Evolutionary conservation across 139 green algal species (phyloP), one percentile per base, ranked within the genome.

Genomic region (Tetradesmus obliquus): DNA sequence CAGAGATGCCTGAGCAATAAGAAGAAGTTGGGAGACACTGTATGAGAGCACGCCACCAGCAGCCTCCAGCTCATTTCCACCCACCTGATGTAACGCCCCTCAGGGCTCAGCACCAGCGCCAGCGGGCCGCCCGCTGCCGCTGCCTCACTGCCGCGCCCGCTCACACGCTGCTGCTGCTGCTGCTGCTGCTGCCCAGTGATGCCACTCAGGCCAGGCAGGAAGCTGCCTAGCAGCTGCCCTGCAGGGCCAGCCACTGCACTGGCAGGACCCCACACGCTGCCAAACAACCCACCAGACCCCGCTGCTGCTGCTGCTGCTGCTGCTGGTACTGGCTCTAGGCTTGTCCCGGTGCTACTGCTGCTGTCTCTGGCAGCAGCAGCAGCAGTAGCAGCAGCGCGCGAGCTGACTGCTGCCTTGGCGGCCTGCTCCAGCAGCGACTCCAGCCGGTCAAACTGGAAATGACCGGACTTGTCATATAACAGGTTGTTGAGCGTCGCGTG

Each of bases 381-480:
- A 5, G 86, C 66, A 54, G 58, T 54, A 69, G 62, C 66, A 5
- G 89, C 57, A 24, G 89, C 80, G 58, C 8, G 87, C 13, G 12
- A 7, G 60, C 5, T 79, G 71, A 55, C 86, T 71, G 69, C 62
- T 54, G 82, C 81, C n/a, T 87, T 81, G 22, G 87, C 76, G 51
- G 92, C 60, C 60, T 94, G 96, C 93, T 98, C 82, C 91, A 99
- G 93, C 88, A 99, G 94, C 1, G 91, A 94, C 94, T 98, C 95
- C 84, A 99, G 94, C 22, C 97, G 93, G 32, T 94, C 86, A 87
- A 99, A 99, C 53, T 97, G 93, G 91, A 98, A 97, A 7, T 22
- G 74, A 3, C 72, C 82, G 15, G 76, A 54, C 1, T 84, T 85
- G 69, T 96, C 95, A 94, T 99, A 99, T 51, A 99, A 95, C 90